phyloP scores from a whole-genome alignment of 1,284 basidiomycete species.

The Puccinia coronata region DNA sequence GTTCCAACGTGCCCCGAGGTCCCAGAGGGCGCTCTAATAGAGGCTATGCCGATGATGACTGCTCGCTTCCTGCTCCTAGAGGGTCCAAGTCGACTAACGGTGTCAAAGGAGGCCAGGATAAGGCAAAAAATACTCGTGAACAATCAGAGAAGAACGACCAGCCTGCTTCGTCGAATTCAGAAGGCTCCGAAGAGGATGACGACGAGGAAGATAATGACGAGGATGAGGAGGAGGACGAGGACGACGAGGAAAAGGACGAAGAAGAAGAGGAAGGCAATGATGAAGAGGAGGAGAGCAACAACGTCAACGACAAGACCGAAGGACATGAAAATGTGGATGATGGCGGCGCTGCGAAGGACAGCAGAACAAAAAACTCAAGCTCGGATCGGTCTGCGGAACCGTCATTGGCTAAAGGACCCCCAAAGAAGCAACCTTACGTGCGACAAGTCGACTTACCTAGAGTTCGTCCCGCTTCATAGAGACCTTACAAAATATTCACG shows the following conservation, averaged over 20 bases:
- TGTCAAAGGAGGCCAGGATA: not conserved
- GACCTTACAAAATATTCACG: not conserved
- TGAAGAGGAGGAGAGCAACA: conserved; percentile 10
- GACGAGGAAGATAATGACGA: conserved; percentile 11
- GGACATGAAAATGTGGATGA: conserved; percentile 5
- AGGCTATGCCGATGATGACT: conserved; percentile 17
- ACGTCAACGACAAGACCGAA: not conserved
- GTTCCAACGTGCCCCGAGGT: conserved; percentile 7
- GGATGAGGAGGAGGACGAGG: not conserved
- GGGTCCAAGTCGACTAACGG: not conserved
- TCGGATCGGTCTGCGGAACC: not conserved
- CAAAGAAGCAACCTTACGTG: conserved; percentile 39
- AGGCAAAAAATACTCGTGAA: not conserved
- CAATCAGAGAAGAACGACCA: not conserved
- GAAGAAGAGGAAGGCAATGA: not conserved
- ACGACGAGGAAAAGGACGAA: not conserved
- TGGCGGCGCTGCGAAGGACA: not conserved
- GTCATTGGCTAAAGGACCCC: not conserved
- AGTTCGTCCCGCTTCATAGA: conserved; percentile 14
- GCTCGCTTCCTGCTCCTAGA: not conserved
- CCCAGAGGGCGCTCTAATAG: conserved; percentile 8
- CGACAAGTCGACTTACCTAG: conserved; percentile 43
- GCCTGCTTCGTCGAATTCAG: not conserved
- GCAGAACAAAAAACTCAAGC: not conserved
- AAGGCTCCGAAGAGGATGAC: conserved; percentile 13